A percentile compares a stretch with the other conserved stretches of the same genome.
Evolutionary conservation across 306 rosid species (phyloP).

Genomic region (Medicago ruthenica): DNA sequence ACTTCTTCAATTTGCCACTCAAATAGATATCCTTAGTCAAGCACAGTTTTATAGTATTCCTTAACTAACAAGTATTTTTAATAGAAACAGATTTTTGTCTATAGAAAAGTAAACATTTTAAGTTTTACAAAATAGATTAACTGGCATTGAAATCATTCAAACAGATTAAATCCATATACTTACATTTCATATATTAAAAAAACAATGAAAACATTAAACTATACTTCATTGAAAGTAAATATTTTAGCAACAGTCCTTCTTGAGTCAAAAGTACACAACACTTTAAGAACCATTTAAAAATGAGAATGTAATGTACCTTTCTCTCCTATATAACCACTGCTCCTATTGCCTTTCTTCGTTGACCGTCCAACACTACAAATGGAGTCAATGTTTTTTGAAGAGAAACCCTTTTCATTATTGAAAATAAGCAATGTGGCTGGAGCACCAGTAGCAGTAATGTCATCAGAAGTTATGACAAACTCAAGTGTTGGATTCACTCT

Average conservation of each 20-base stretch:
- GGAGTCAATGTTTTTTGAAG: too few species aligned
- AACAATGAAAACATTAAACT: background rate
- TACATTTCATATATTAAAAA: background rate
- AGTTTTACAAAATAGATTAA: background rate
- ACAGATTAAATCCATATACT: background rate
- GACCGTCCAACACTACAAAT: conserved; percentile 82
- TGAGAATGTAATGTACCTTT: conserved; percentile 55
- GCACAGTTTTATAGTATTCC: background rate
- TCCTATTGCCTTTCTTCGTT: conserved; percentile 71
- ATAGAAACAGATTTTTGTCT: too few species aligned
- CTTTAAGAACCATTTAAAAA: too few species aligned
- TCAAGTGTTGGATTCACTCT: conserved; percentile 61
- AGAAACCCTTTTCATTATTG: too few species aligned
- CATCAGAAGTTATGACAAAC: conserved; percentile 66
- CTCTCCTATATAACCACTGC: conserved; percentile 79
- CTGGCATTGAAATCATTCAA: background rate
- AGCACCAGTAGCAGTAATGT: conserved; percentile 71
- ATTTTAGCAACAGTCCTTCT: background rate
- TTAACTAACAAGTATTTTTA: background rate
- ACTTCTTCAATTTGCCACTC: background rate
- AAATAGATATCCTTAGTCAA: background rate
- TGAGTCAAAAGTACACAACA: too few species aligned
- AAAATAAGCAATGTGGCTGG: conserved; percentile 66
- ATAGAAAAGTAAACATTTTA: background rate
- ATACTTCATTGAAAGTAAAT: background rate